Percentiles rank a stretch among this genome's conserved stretches.
Evolutionary conservation across 163 green algal species (phyloP).

Genomic region (Scenedesmus sp.): DNA sequence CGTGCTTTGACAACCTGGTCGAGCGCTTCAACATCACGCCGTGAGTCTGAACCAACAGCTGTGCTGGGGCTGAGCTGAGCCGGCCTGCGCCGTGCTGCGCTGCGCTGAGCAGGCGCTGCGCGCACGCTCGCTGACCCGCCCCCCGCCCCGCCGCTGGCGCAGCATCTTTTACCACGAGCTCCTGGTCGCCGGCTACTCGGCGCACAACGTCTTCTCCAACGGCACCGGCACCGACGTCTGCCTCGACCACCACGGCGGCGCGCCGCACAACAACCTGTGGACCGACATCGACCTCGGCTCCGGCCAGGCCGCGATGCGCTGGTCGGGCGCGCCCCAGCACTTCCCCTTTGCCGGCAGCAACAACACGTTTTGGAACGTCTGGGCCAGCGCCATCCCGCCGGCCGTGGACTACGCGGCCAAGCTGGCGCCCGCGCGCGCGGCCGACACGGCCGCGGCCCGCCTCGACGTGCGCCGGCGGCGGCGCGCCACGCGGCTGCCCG

Average conservation of each 20-base stretch:
- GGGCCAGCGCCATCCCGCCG: neutral
- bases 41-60: slow-evolving; percentile 1
- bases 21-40: slow-evolving; percentile 24
- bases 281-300: slow-evolving; percentile 32
- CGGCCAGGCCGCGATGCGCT: slow-evolving; percentile 18
- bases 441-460: neutral
- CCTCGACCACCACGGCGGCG: slow-evolving; percentile 33
- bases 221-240: slow-evolving; percentile 3
- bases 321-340: neutral
- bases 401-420: neutral
- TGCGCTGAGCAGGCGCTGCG: no score
- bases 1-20: slow-evolving; percentile 20
- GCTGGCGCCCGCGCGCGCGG: neutral
- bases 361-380: slow-evolving; percentile 27
- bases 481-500: neutral
- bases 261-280: slow-evolving; percentile 33
- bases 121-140: no score
- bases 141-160: no score
- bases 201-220: slow-evolving; percentile 19
- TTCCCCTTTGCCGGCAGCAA: neutral
- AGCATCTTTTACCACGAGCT: slow-evolving; percentile 27
- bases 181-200: slow-evolving; percentile 16
- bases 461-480: no score
- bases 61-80: no score
- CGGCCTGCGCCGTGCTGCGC: no score